Conservation (phyloP, 345 rosid species). For the Gossypium mustelinum region DNA sequence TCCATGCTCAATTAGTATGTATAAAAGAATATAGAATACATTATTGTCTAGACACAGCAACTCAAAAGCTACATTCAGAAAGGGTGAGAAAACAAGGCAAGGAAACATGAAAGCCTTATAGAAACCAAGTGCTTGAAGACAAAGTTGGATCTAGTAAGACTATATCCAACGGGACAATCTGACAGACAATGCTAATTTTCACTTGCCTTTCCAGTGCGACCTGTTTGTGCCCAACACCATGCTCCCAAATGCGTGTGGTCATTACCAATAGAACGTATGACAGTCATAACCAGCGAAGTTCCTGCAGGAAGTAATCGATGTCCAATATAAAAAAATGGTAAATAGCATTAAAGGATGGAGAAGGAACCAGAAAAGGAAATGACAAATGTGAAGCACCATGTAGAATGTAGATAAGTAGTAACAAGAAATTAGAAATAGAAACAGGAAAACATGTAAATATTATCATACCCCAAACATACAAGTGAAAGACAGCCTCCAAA, state of each 20-base stretch:
- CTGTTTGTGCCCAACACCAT: conserved; percentile 83
- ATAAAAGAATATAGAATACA: neutral
- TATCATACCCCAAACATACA: conserved; percentile 91
- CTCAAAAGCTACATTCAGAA: neutral
- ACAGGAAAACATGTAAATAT: neutral
- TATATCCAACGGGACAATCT: neutral
- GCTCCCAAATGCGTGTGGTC: conserved; percentile 65
- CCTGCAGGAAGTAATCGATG: conserved; percentile 41
- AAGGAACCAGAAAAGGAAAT: neutral
- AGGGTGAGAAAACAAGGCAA: neutral
- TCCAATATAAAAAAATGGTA: neutral
- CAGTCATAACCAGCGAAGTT: conserved; percentile 73
- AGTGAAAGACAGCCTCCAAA: conserved; percentile 88
- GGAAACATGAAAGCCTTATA: neutral
- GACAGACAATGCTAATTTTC: conserved; percentile 10
- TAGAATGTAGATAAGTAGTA: neutral
- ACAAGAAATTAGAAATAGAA: neutral
- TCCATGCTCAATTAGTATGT: neutral
- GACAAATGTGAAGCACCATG: neutral
- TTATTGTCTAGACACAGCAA: neutral
- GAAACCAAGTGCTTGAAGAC: neutral
- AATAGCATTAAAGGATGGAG: neutral
- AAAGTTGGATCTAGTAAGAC: neutral
- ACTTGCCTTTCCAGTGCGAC: conserved; percentile 77
- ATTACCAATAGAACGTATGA: conserved; percentile 80